Evolutionary conservation across 1,284 basidiomycete species (phyloP).

Genomic region (Cryptococcus sp.): DNA sequence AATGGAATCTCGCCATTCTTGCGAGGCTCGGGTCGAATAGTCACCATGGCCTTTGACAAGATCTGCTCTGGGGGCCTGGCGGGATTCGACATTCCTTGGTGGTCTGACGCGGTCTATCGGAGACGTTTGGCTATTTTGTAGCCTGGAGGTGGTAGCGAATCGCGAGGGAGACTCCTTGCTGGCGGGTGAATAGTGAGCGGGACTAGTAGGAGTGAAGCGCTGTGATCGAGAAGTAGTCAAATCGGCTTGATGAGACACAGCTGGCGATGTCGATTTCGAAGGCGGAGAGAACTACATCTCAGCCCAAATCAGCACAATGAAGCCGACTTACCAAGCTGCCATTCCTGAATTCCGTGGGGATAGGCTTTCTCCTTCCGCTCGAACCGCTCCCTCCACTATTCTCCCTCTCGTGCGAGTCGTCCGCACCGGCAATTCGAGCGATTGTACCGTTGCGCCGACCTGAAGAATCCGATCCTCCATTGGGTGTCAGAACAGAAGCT

Average conservation of each 20-base stretch:
- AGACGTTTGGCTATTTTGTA: background rate
- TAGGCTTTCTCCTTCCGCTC: constrained; percentile 22
- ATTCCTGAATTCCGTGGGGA: constrained; percentile 35
- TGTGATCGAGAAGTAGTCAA: background rate
- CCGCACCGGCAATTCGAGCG: background rate
- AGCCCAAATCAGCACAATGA: background rate
- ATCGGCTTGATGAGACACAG: background rate
- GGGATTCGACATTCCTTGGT: background rate
- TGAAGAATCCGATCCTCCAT: background rate
- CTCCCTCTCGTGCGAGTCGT: constrained; percentile 7
- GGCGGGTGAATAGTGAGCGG: background rate
- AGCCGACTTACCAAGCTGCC: constrained; percentile 24
- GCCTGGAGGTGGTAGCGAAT: background rate
- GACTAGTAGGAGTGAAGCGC: background rate
- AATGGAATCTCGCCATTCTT: constrained; percentile 25
- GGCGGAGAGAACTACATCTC: constrained; percentile 33
- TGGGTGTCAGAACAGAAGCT: background rate
- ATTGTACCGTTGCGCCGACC: background rate
- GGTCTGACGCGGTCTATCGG: background rate
- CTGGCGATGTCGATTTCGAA: constrained; percentile 11
- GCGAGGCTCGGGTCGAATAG: constrained; percentile 10
- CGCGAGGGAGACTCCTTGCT: background rate
- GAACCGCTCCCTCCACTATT: constrained; percentile 25
- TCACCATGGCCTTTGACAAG: constrained; percentile 4
- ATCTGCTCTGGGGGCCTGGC: too few species aligned